Evolutionary conservation across 2,329 filamentous ascomycete genomes (phyloP), one percentile per base, ranked within the genome.

Genomic region (Fusarium circinatum): DNA sequence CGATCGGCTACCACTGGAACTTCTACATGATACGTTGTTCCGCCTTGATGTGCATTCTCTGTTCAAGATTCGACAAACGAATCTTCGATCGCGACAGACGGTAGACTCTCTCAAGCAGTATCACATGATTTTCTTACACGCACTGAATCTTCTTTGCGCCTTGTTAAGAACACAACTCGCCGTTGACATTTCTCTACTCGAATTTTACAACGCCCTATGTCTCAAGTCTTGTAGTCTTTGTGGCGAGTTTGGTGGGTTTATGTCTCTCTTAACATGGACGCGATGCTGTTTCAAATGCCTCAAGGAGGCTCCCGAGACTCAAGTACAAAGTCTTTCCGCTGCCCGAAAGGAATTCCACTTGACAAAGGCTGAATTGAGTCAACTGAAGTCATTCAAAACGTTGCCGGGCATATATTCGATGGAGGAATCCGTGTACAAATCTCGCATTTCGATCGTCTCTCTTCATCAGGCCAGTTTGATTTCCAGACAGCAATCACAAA

Each of bases 141-240:
- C 78, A 54, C 70, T 82, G 1, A 77, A 82, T 65, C 74, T 80
- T 47, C 34, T 83, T 61, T 80, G 78, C 68, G 79, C 81, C 52
- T 68, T 82, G 45, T 58, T 82, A 61, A 77, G 77, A 70, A 82
- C 80, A 63, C 36, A 62, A 56, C 64, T 79, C 56, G 79, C 80
- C 32, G 52, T 18, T 32, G 17, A 17, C 41, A 38, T 80, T 65
- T 78, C 78, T 56, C 66, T 82, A 2, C 32, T 54, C 44, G 74
- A 79, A 44, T 77, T 81, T 62, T 76, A 80, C 63, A 2, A 64
- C 17, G 62, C 57, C 34, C 66, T 83, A 12, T 81, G 77, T 47
- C 79, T 77, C 24, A 76, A 82, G 66, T n/a, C 28, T 24, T 83
- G n/a, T 58, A 55, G 49, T n/a, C 32, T 76, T 30, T 82, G 79